Evolutionary conservation across 495 filamentous ascomycete genomes (phyloP), one percentile per base, ranked within the genome.

Genomic region (Xylaria flabelliformis): DNA sequence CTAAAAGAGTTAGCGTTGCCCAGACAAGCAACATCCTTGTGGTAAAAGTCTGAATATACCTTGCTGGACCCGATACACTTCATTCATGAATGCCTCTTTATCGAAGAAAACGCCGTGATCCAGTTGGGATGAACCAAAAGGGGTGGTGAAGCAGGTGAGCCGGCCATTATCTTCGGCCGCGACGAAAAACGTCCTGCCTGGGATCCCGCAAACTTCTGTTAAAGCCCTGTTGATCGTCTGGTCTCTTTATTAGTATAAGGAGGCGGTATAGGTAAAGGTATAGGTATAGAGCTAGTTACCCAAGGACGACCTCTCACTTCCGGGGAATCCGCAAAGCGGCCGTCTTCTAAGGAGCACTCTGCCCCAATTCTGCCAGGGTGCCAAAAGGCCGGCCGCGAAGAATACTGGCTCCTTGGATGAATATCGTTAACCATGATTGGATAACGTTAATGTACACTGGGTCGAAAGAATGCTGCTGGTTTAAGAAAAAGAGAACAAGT

Each of bases 391-490:
- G 71, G 42, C 44, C 77, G 73, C 26, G 67, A 56, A 34, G 75
- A 71, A 67, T 75, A 77, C 42, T 71, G 64, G n/a, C 71, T 70
- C 72, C 75, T 75, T 1, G 69, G 58, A 19, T 74, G 67, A 24
- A 50, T 65, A 41, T 51, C 26, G 9, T 79, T 76, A n/a, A 77
- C 77, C 77, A 79, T 79, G 72, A 62, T 65, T 73, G 61, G 34
- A 55, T 42, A 7, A 44, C 8, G 1, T 13, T 12, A 8, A 36
- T 41, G 15, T 69, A 15, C 48, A 51, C 0, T 24, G 39, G 9
- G 17, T 46, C 39, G 15, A 21, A 12, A 15, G 3, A 44, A 41
- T 42, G 26, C 2, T 41, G 39, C n/a, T 26, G 12, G 12, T 13
- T 17, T 9, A 26, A 64, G 21, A 44, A 34, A 39, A 39, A 34